Percentiles rank a stretch among this genome's conserved stretches.
Conservation (phyloP, 2,329 filamentous ascomycete genomes). For the Daldinia sp. region DNA sequence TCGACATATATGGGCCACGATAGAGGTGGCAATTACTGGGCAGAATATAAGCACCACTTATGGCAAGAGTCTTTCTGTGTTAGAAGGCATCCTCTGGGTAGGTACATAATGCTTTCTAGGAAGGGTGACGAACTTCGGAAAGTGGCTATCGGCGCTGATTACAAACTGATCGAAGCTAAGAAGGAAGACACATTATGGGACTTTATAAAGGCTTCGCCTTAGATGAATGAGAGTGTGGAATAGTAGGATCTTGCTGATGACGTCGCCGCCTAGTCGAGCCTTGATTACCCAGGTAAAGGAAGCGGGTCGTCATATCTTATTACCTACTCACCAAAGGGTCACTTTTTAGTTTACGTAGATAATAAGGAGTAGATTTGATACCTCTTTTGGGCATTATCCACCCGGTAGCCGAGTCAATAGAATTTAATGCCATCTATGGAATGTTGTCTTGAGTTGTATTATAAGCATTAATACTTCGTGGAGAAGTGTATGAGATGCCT, state of each 20-base stretch:
- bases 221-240: too few species aligned
- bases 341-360: too few species aligned
- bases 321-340: neutral
- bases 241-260: neutral
- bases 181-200: conserved; percentile 32
- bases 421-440: too few species aligned
- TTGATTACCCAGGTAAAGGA: too few species aligned
- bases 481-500: too few species aligned
- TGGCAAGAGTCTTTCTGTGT: conserved; percentile 46
- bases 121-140: conserved; percentile 43
- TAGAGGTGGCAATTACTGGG: conserved; percentile 31
- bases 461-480: too few species aligned
- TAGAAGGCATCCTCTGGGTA: conserved; percentile 43
- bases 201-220: neutral
- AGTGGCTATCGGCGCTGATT: conserved; percentile 38
- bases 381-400: too few species aligned
- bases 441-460: too few species aligned
- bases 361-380: too few species aligned
- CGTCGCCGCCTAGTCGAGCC: neutral
- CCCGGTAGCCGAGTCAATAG: too few species aligned
- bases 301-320: too few species aligned
- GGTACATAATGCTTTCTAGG: conserved; percentile 46
- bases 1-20: conserved; percentile 48
- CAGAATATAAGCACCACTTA: conserved; percentile 37
- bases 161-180: conserved; percentile 37